Conservation (phyloP, 257 asterid species). For the Rubia yunnanensis region DNA sequence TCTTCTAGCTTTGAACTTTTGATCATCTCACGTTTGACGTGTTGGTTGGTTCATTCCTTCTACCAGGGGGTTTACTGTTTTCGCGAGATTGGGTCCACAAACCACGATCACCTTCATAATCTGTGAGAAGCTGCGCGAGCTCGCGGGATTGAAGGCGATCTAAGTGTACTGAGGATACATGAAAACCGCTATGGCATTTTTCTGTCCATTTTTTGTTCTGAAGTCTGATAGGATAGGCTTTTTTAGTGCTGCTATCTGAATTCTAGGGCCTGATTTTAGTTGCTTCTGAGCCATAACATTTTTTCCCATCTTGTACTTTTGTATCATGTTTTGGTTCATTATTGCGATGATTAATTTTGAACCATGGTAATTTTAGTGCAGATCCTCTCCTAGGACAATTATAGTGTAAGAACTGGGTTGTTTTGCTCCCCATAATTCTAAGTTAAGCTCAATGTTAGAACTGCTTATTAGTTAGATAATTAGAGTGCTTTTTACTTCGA, state of each 20-base stretch:
- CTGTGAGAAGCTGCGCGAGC: slow-evolving; percentile 78
- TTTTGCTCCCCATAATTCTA: neutral
- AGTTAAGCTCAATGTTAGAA: neutral
- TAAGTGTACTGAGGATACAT: slow-evolving; percentile 10
- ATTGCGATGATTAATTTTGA: neutral
- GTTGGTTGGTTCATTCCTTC: slow-evolving; percentile 2
- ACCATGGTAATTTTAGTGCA: neutral
- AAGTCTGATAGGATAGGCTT: slow-evolving; percentile 3
- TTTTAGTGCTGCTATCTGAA: slow-evolving; percentile 4
- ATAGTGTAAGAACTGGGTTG: neutral
- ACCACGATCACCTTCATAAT: slow-evolving; percentile 79
- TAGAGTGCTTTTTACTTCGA: too few relatives aligned
- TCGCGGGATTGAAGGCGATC: slow-evolving; percentile 76
- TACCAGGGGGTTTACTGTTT: slow-evolving; percentile 71
- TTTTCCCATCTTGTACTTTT: neutral
- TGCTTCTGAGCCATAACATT: neutral
- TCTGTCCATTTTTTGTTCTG: slow-evolving; percentile 1
- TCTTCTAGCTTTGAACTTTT: neutral
- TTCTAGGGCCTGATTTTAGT: neutral
- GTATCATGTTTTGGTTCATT: neutral
- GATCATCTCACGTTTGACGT: neutral
- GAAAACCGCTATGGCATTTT: neutral
- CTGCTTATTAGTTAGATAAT: too few relatives aligned
- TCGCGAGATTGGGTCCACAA: slow-evolving; percentile 92
- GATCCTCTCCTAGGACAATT: neutral